Base-by-base conservation (phyloP, 768 basidiomycete genomes). In the Exidia glandulosa region DNA sequence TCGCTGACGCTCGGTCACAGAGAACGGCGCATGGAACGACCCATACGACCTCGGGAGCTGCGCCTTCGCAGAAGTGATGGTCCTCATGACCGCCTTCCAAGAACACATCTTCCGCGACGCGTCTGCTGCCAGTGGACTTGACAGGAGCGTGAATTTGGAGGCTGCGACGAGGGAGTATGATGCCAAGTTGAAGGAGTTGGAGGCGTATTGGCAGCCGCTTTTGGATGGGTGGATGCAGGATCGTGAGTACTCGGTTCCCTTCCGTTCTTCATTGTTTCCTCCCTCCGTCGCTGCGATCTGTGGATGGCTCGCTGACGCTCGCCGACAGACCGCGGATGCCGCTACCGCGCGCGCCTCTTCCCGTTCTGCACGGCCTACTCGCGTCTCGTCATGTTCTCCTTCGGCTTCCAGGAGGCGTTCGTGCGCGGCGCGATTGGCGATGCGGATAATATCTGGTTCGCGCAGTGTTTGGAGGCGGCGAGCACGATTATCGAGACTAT, bases 381-480 rank as follows among this genome's bases (percentile, higher is more conserved):
- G 30, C 67, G 67, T 27, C 62, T 68, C 29, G 67, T 68, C 29
- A 64, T 68, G 55, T 64, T 62, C 57, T 66, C 66, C 7, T 66
- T 68, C 57, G 64, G 67, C 57, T 68, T 68, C 63, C 67, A 68
- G 59, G 65, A 68, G 52, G 64, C 65, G 41, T 65, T 64, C 34
- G 58, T 64, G 41, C 62, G 61, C 30, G 64, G 66, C 14, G 25
- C 60, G 14, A 59, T 25, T 27, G 50, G 7, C 6, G 30, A 27
- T 25, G 10, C 50, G 30, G 50, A 54, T 4, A 19, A 54, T 3
- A 12, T 54, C 25, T 54, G 50, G 50, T 54, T 54, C 50, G 10
- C 7, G 10, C 25, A 54, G 50, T 54, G 50, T 19, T 25, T 29
- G 2, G 9, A 14, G 6, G 50, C 50, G 7, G 50, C 50, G 1